Percentiles rank a stretch among this genome's conserved stretches.
Evolutionary conservation across 768 basidiomycete species (phyloP).

Genomic region (Lactarius sanguifluus): DNA sequence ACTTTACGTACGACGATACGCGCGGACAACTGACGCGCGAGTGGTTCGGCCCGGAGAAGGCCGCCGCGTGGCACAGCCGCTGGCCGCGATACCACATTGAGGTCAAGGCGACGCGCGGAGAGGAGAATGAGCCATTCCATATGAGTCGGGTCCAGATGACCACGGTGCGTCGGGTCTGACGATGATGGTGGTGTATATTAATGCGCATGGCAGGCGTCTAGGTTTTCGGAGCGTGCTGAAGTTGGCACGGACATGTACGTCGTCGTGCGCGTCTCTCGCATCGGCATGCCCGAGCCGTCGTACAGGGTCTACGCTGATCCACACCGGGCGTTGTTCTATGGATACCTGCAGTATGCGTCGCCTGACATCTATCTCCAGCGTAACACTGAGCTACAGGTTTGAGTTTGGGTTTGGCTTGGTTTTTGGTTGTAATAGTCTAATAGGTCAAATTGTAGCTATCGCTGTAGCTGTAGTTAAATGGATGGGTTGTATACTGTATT

Average conservation of each 20-base stretch:
- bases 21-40: slow-evolving; percentile 30
- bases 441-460: background rate
- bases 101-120: slow-evolving; percentile 33
- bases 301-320: slow-evolving; percentile 14
- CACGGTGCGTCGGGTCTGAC: slow-evolving; percentile 25
- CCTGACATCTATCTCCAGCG: slow-evolving; percentile 14
- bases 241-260: slow-evolving; percentile 14
- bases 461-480: background rate
- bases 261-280: slow-evolving; percentile 15
- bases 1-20: slow-evolving; percentile 33
- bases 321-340: slow-evolving; percentile 12
- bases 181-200: background rate
- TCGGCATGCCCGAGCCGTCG: slow-evolving; percentile 11
- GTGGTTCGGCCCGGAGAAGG: slow-evolving; percentile 27
- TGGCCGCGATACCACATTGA: slow-evolving; percentile 36
- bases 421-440: background rate
- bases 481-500: background rate
- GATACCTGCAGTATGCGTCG: slow-evolving; percentile 2
- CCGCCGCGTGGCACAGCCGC: slow-evolving; percentile 25
- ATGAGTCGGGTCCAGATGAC: slow-evolving; percentile 32
- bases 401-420: background rate
- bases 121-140: slow-evolving; percentile 31
- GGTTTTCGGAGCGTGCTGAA: background rate
- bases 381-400: background rate
- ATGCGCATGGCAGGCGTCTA: slow-evolving; percentile 19